phyloP scores from a whole-genome alignment of 1,284 basidiomycete species.

The Moesziomyces antarcticus region DNA sequence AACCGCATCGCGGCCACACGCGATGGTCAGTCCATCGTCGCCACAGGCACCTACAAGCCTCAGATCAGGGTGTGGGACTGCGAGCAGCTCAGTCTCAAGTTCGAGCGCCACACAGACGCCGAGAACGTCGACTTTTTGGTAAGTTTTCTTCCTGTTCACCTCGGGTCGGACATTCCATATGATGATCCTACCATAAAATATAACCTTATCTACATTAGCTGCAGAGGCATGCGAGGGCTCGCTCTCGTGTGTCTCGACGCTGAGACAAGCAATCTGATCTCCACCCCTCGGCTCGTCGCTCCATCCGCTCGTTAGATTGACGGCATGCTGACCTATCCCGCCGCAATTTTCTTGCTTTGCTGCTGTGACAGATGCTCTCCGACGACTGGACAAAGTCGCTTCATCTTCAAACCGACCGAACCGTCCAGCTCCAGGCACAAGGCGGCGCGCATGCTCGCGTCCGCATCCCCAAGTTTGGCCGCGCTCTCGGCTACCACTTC shows the following conservation, averaged over 20 bases:
- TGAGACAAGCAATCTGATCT: conserved; percentile 51
- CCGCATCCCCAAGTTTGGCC: conserved; percentile 92
- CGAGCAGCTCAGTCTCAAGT: conserved; percentile 91
- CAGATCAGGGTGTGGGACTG: conserved; percentile 97
- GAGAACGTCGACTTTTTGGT: conserved; percentile 99
- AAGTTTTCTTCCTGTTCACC: conserved; percentile 70
- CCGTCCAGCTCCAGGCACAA: conserved; percentile 92
- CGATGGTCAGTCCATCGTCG: conserved; percentile 91
- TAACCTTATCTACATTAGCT: conserved; percentile 62
- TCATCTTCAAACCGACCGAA: conserved; percentile 95
- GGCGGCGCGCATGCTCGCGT: conserved; percentile 90
- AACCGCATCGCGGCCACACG: conserved; percentile 89
- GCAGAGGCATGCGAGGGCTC: conserved; percentile 27
- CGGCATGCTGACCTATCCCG: neutral
- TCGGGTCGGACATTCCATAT: neutral
- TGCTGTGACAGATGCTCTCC: conserved; percentile 79
- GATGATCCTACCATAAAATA: conserved; percentile 45
- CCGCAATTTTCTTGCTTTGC: too few relatives aligned
- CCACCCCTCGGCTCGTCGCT: neutral
- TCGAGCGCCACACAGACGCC: conserved; percentile 92
- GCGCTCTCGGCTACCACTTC: conserved; percentile 88
- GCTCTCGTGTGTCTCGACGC: conserved; percentile 26
- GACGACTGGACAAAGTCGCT: conserved; percentile 99
- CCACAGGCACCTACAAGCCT: conserved; percentile 97
- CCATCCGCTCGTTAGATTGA: neutral